Conservation (phyloP, 352 stramenopile species). For the Stramenopiles sp. region DNA sequence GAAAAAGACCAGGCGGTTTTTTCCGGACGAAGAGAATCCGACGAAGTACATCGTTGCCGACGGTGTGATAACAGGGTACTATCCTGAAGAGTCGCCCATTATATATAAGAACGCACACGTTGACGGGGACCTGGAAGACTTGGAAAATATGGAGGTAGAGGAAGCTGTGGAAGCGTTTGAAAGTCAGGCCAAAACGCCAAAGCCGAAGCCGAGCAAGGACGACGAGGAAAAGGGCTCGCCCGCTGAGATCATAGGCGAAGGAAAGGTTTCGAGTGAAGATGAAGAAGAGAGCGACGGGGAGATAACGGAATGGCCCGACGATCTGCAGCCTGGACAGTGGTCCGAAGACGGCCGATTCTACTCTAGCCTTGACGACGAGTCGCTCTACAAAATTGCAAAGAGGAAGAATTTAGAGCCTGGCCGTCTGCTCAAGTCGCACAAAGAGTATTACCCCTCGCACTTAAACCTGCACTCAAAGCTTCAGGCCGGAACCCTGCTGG, state of each 20-base stretch:
- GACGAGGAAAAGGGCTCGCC: too few species aligned
- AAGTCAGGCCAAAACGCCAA: neutral
- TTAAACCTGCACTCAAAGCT: neutral
- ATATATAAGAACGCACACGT: neutral
- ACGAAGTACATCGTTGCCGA: neutral
- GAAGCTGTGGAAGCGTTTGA: neutral
- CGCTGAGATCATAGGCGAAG: too few species aligned
- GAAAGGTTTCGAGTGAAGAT: neutral
- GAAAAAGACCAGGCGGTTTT: neutral
- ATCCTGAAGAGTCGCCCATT: neutral
- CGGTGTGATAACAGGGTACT: neutral
- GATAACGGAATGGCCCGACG: neutral
- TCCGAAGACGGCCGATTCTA: neutral
- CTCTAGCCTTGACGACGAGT: neutral
- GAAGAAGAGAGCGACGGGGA: neutral
- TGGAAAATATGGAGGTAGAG: neutral
- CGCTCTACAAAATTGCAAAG: slow-evolving; percentile 1
- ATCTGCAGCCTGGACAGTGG: neutral
- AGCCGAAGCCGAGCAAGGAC: neutral
- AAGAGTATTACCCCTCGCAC: neutral
- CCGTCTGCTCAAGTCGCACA: neutral
- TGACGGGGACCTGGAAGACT: neutral
- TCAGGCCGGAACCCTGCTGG: neutral
- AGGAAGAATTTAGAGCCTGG: neutral
- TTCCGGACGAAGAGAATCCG: neutral